A percentile compares a stretch with the other conserved stretches of the same genome.
Conservation (phyloP, 2,329 filamentous ascomycete species). For the Fusarium sp. region DNA sequence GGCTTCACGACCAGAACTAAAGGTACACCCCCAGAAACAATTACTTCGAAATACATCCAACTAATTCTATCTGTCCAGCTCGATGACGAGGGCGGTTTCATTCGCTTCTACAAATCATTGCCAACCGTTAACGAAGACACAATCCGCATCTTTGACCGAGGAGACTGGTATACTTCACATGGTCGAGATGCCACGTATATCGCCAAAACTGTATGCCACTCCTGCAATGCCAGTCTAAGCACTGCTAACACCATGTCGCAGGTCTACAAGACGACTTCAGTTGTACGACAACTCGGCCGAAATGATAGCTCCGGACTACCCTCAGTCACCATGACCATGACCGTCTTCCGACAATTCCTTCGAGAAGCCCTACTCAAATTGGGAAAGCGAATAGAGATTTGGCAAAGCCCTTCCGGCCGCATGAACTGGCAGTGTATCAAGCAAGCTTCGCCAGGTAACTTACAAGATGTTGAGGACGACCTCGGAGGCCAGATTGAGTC, state of each 20-base stretch:
- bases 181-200: slow-evolving; percentile 86
- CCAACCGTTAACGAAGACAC: slow-evolving; percentile 75
- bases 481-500: slow-evolving; percentile 85
- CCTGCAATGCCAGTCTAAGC: not conserved
- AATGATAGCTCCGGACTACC: slow-evolving; percentile 84
- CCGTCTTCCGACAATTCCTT: slow-evolving; percentile 94
- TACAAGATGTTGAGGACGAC: slow-evolving; percentile 97
- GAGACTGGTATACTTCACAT: slow-evolving; percentile 96
- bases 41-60: not conserved
- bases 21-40: slow-evolving; percentile 55
- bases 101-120: slow-evolving; percentile 93
- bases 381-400: slow-evolving; percentile 91
- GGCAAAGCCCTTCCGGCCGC: slow-evolving; percentile 75
- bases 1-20: slow-evolving; percentile 76
- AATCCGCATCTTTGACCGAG: slow-evolving; percentile 90
- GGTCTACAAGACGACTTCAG: slow-evolving; percentile 98
- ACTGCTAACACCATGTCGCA: slow-evolving; percentile 43
- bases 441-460: slow-evolving; percentile 91
- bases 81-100: slow-evolving; percentile 96
- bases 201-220: slow-evolving; percentile 69
- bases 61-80: slow-evolving; percentile 62
- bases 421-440: slow-evolving; percentile 94
- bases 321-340: slow-evolving; percentile 94
- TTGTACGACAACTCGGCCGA: slow-evolving; percentile 87
- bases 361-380: slow-evolving; percentile 92